Base-by-base conservation (phyloP, 2,329 filamentous ascomycete species). In the Fusarium secorum region DNA sequence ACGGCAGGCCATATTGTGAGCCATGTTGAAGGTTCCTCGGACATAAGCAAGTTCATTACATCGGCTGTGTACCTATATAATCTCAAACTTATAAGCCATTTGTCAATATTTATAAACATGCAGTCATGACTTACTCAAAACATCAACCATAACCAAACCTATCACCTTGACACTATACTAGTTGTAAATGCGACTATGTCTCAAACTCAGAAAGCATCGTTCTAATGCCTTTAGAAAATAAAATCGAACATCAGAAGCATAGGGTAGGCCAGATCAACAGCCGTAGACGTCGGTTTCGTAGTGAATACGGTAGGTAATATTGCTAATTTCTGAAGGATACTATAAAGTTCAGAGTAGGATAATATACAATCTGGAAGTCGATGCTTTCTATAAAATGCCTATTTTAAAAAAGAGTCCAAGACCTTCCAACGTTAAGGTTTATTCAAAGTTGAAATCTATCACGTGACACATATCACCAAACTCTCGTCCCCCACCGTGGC, bases 401-500 rank as follows among this genome's bases (percentile, higher is more conserved):
- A 20, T 46, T 17, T 32, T 17, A 32, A 22, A n/a, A 22, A 18
- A 17, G 20, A 48, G 15, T 48, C 28, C 28, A 22, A 33, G n/a
- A 24, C 8, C 35, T 22, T 26, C 39, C 20, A 17, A 53, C n/a
- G 39, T 24, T 13, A n/a, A 17, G 14, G 20, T 30, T 35, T 17
- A 10, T 14, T n/a, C 6, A n/a, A 18, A n/a, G 33, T 26, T 38
- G n/a, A 11, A 5, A 3, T 9, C 0, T 3, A 15, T 52, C 74
- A 76, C 74, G 75, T 76, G 75, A 72, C 13, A 7, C 62, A 66
- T 59, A 66, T 74, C 62, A 11, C n/a, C 7, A 42, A 39, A 55
- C 55, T 68, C 71, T 77, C 75, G 75, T 77, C 75, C 74, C 75
- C 75, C 74, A 76, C 75, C 75, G 72, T 67, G 71, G 71, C 75